Evolutionary conservation across 2,329 filamentous ascomycete genomes (phyloP).

Genomic region (Cladophialophora bantiana): DNA sequence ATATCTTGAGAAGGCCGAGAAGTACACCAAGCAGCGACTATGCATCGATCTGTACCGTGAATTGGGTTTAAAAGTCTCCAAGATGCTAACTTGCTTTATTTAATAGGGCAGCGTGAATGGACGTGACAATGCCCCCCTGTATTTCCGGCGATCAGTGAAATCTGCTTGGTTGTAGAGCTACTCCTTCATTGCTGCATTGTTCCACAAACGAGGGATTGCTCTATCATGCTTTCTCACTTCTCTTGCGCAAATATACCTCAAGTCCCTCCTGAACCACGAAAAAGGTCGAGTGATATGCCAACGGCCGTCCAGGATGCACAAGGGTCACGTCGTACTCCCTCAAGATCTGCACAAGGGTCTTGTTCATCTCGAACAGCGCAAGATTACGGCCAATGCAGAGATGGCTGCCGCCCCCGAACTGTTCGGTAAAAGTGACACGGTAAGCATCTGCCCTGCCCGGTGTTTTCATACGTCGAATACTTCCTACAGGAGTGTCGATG

Average conservation of each 20-base stretch:
- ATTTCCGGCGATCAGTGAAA: too few relatives aligned
- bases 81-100: too few relatives aligned
- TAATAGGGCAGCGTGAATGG: too few relatives aligned
- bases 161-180: background rate
- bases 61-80: too few relatives aligned
- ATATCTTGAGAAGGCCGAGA: too few relatives aligned
- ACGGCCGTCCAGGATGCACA: conserved; percentile 56
- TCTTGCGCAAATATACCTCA: conserved; percentile 53
- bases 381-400: conserved; percentile 64
- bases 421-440: background rate
- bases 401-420: conserved; percentile 63
- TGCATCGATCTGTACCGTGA: too few relatives aligned
- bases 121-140: too few relatives aligned
- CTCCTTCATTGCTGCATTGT: background rate
- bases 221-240: conserved; percentile 21
- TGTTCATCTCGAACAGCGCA: conserved; percentile 65
- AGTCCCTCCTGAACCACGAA: conserved; percentile 67
- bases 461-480: background rate
- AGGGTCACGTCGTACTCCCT: conserved; percentile 63
- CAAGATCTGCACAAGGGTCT: conserved; percentile 63
- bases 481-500: background rate
- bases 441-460: background rate
- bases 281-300: conserved; percentile 63
- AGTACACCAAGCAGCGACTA: too few relatives aligned
- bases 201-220: background rate